Conservation (phyloP, 805 yeast genomes). For the Ogataea pilisensis region DNA sequence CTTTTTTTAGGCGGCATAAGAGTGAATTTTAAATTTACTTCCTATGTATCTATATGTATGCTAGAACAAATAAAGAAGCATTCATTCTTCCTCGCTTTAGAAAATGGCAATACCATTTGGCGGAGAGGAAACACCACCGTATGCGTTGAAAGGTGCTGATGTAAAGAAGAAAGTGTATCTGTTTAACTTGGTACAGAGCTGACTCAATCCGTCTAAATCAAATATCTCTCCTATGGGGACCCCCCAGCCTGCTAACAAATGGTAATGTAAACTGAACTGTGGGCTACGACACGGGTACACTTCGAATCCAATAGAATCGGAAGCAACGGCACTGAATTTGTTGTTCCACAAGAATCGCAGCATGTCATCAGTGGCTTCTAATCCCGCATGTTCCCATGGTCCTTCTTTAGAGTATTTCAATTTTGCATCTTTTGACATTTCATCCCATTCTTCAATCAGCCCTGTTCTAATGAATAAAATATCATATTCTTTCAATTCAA, state of each 20-base stretch:
- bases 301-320: constrained; percentile 15
- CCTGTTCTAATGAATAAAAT: constrained; percentile 30
- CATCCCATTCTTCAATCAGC: constrained; percentile 24
- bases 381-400: constrained; percentile 13
- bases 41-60: too few species aligned
- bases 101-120: constrained; percentile 43
- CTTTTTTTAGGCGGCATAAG: too few species aligned
- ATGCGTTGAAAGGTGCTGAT: constrained; percentile 30
- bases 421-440: constrained; percentile 3
- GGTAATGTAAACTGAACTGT: constrained; percentile 10
- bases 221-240: constrained; percentile 32
- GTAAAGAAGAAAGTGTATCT: constrained; percentile 30
- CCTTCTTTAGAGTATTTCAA: constrained; percentile 7
- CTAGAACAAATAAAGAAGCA: too few species aligned
- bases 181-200: constrained; percentile 20
- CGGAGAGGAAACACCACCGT: constrained; percentile 33
- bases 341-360: constrained; percentile 12
- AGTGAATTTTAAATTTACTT: too few species aligned
- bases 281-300: constrained; percentile 9
- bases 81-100: not conserved
- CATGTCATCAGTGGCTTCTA: constrained; percentile 11
- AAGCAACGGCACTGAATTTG: constrained; percentile 13
- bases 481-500: constrained; percentile 28
- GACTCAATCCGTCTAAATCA: constrained; percentile 28
- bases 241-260: constrained; percentile 30